phyloP scores from a whole-genome alignment of 2,329 filamentous ascomycete species.

The Thielaviopsis punctulata region DNA sequence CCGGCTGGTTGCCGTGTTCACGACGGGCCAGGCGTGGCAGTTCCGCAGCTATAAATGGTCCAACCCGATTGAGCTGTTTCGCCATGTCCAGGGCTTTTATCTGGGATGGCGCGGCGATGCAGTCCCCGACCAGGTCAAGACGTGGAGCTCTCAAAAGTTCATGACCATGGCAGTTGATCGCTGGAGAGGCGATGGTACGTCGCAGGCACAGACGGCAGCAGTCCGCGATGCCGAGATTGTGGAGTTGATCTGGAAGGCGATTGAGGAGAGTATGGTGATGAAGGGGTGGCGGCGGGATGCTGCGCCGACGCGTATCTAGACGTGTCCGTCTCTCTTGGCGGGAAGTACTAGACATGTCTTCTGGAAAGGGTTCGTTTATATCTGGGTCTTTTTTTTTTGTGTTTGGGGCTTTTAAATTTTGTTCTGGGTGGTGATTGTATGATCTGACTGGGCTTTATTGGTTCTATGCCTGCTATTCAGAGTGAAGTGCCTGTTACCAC shows the following conservation, averaged over 20 bases:
- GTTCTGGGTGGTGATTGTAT: neutral
- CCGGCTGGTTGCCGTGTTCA: constrained; percentile 89
- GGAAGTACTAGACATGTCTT: too few species aligned
- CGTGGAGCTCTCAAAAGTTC: constrained; percentile 67
- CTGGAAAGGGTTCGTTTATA: neutral
- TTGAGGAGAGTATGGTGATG: constrained; percentile 73
- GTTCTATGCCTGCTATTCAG: neutral
- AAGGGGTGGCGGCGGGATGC: constrained; percentile 68
- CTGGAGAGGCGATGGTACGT: constrained; percentile 38
- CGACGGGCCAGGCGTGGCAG: constrained; percentile 93
- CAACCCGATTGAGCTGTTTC: constrained; percentile 73
- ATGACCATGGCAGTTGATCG: constrained; percentile 68
- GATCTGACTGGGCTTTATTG: constrained; percentile 4
- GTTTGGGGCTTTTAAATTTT: neutral
- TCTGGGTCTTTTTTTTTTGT: too few species aligned
- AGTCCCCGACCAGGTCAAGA: constrained; percentile 57
- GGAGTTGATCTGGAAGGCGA: constrained; percentile 76
- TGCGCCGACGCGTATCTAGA: constrained; percentile 37
- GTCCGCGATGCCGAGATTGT: constrained; percentile 90
- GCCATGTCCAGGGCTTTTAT: constrained; percentile 71
- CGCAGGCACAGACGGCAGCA: constrained; percentile 30
- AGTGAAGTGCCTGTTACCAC: neutral
- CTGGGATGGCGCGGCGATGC: constrained; percentile 82
- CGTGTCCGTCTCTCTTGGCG: too few species aligned
- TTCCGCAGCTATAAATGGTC: constrained; percentile 98